These are phyloP conservation scores for Trichoderma lentiforme DNA, from an alignment of 2,329 filamentous ascomycete species.

Conservation along the genomic window DNA sequence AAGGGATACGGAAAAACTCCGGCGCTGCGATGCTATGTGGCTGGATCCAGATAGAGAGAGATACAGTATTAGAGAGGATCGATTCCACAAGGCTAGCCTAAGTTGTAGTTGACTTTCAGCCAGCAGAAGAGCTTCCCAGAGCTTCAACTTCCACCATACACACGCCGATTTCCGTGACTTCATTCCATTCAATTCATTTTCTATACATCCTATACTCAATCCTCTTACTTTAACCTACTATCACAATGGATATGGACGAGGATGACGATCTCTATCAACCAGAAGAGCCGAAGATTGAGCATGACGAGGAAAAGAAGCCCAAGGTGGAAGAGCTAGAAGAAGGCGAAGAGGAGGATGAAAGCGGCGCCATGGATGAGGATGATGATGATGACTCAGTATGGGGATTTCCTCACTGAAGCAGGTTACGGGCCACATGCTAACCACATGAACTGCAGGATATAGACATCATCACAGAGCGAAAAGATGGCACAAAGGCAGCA, in stretches of 20 bases:
- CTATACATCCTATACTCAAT: background rate
- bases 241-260: slow-evolving; percentile 61
- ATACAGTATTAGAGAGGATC: background rate
- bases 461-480: slow-evolving; percentile 65
- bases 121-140: slow-evolving; percentile 9
- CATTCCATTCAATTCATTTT: background rate
- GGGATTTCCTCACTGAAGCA: background rate
- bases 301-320: slow-evolving; percentile 29
- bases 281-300: slow-evolving; percentile 49
- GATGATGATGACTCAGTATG: slow-evolving; percentile 41
- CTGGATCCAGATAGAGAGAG: background rate
- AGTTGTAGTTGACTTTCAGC: background rate
- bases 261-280: slow-evolving; percentile 66
- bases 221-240: background rate
- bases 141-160: slow-evolving; percentile 5
- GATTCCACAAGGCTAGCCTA: background rate
- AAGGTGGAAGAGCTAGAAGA: slow-evolving; percentile 58
- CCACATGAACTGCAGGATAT: slow-evolving; percentile 49
- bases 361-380: slow-evolving; percentile 59
- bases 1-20: slow-evolving; percentile 16
- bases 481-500: slow-evolving; percentile 59
- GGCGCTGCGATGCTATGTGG: background rate
- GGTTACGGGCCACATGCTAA: background rate
- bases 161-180: background rate
- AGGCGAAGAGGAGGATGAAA: slow-evolving; percentile 62